phyloP scores from a whole-genome alignment of 495 filamentous ascomycete species.

The Aspergillus cavernicola region DNA sequence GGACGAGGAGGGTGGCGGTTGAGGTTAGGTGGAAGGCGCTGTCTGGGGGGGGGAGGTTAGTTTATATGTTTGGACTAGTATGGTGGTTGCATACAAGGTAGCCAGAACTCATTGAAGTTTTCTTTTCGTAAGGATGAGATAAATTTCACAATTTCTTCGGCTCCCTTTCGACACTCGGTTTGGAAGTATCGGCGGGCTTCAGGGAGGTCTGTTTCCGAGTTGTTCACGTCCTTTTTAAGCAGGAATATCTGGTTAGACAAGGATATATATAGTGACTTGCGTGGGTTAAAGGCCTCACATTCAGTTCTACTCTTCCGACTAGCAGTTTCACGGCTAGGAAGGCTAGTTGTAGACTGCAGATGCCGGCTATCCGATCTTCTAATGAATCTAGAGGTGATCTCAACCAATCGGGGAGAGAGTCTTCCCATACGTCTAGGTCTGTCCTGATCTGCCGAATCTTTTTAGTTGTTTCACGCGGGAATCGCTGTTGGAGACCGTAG shows the following conservation, averaged over 20 bases:
- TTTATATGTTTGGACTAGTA: background rate
- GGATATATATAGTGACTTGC: too few species aligned
- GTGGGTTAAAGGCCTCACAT: constrained; percentile 27
- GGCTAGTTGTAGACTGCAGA: constrained; percentile 48
- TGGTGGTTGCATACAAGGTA: constrained; percentile 35
- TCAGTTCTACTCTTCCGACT: constrained; percentile 47
- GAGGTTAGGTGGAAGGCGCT: constrained; percentile 49
- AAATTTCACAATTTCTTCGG: constrained; percentile 52
- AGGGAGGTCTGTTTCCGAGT: constrained; percentile 38
- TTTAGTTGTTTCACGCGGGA: constrained; percentile 39
- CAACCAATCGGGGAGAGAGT: constrained; percentile 43
- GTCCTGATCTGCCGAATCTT: constrained; percentile 41
- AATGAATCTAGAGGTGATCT: constrained; percentile 25
- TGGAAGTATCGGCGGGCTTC: constrained; percentile 48
- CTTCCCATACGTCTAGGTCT: constrained; percentile 46
- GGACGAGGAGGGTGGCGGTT: constrained; percentile 46
- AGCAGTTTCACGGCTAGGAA: constrained; percentile 52
- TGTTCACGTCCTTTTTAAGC: constrained; percentile 39
- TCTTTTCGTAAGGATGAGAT: constrained; percentile 42
- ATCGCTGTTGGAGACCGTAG: constrained; percentile 42
- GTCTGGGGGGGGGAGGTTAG: constrained; percentile 30
- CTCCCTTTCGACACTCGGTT: constrained; percentile 45
- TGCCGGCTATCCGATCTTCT: constrained; percentile 35
- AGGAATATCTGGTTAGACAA: constrained; percentile 6
- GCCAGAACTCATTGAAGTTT: constrained; percentile 48